phyloP scores from a whole-genome alignment of 306 rosid genomes.

The Castanospermum australe region DNA sequence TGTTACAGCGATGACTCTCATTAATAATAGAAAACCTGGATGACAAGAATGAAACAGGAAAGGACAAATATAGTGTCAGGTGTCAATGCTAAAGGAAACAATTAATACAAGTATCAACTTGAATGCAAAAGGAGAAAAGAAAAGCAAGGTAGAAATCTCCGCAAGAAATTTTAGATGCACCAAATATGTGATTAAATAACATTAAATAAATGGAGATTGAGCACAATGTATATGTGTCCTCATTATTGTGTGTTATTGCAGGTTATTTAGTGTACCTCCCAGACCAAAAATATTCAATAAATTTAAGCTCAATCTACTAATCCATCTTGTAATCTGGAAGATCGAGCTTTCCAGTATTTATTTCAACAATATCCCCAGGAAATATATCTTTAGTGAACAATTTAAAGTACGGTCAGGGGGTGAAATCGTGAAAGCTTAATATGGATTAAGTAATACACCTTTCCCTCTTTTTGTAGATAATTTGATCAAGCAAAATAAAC shows the following conservation, averaged over 20 bases:
- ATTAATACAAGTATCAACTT: not conserved
- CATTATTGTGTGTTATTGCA: too few relatives aligned
- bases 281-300: too few relatives aligned
- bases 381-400: not conserved
- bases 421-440: not conserved
- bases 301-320: too few relatives aligned
- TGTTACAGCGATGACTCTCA: slow-evolving; percentile 94
- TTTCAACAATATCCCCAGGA: not conserved
- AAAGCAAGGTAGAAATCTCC: not conserved
- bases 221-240: too few relatives aligned
- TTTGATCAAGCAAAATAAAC: not conserved
- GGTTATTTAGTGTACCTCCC: too few relatives aligned
- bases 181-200: not conserved
- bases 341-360: too few relatives aligned
- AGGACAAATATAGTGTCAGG: slow-evolving; percentile 24
- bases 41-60: slow-evolving; percentile 23
- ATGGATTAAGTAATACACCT: not conserved
- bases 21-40: slow-evolving; percentile 76
- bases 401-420: not conserved
- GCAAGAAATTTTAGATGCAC: not conserved
- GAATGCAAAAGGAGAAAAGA: not conserved
- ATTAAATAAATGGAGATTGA: not conserved
- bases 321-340: too few relatives aligned
- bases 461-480: slow-evolving; percentile 1
- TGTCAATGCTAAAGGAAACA: not conserved